A percentile compares a stretch with the other conserved stretches of the same genome.
Evolutionary conservation across 2,329 filamentous ascomycete species (phyloP).

Genomic region (Ophiosphaerella narmari): DNA sequence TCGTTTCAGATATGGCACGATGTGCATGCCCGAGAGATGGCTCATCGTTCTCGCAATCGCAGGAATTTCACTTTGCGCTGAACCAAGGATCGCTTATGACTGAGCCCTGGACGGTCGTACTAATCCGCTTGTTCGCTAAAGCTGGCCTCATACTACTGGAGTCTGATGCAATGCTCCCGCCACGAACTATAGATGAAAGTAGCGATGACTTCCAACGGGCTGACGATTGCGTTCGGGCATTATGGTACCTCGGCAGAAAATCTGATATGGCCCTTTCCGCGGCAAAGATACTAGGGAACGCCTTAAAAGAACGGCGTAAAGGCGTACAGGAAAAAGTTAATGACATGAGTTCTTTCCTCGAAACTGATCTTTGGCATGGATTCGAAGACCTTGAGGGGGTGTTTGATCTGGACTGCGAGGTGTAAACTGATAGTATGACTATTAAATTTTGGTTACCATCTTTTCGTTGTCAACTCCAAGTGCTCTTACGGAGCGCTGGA

Average conservation of each 20-base stretch:
- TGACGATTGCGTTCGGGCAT: slow-evolving; percentile 57
- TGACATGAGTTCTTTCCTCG: slow-evolving; percentile 31
- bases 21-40: slow-evolving; percentile 48
- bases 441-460: background rate
- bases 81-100: slow-evolving; percentile 62
- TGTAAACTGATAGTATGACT: slow-evolving; percentile 12
- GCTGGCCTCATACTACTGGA: slow-evolving; percentile 51
- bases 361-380: slow-evolving; percentile 33
- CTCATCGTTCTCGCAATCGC: slow-evolving; percentile 36
- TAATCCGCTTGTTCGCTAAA: slow-evolving; percentile 59
- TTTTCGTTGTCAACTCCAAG: background rate
- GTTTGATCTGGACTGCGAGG: slow-evolving; percentile 24
- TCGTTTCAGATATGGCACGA: slow-evolving; percentile 56
- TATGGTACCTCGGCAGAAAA: slow-evolving; percentile 61
- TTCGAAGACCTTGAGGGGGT: slow-evolving; percentile 24
- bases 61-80: slow-evolving; percentile 59
- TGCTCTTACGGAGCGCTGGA: no score
- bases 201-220: slow-evolving; percentile 46
- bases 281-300: slow-evolving; percentile 45
- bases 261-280: slow-evolving; percentile 57
- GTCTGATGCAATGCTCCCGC: slow-evolving; percentile 25
- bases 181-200: slow-evolving; percentile 4
- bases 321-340: slow-evolving; percentile 24
- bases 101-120: slow-evolving; percentile 63
- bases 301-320: slow-evolving; percentile 34